Conservation (phyloP, 371 early-diverging fungal genomes). For the Blastocladiella emersonii region DNA sequence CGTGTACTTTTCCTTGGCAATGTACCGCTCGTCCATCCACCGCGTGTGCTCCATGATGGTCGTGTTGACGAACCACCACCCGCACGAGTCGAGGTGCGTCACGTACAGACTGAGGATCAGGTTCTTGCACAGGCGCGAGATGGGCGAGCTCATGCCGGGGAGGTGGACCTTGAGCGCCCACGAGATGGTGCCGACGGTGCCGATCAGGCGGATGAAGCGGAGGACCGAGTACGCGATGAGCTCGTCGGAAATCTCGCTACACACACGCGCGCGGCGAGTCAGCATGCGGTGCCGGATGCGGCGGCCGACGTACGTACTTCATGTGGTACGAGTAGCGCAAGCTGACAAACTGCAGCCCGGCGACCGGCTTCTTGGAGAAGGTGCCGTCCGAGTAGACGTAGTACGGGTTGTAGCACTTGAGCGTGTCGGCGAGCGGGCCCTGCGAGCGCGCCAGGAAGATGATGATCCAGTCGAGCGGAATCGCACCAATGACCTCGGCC, state of each 20-base stretch:
- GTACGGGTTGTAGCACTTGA: not conserved
- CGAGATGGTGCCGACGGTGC: slow-evolving; percentile 1
- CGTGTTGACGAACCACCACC: not conserved
- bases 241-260: too few relatives aligned
- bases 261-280: too few relatives aligned
- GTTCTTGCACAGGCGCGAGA: slow-evolving; percentile 1
- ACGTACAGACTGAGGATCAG: not conserved
- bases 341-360: too few relatives aligned
- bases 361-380: too few relatives aligned
- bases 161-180: not conserved
- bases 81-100: not conserved
- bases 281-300: too few relatives aligned
- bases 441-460: not conserved
- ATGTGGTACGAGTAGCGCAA: too few relatives aligned
- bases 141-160: not conserved
- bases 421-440: not conserved
- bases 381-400: not conserved
- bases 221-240: not conserved
- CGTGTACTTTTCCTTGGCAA: too few relatives aligned
- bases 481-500: slow-evolving; percentile 3
- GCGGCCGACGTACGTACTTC: too few relatives aligned
- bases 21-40: too few relatives aligned
- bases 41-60: not conserved
- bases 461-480: slow-evolving; percentile 1
- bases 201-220: not conserved